phyloP scores from a whole-genome alignment of 2,329 filamentous ascomycete genomes.

The Exophiala sp. region DNA sequence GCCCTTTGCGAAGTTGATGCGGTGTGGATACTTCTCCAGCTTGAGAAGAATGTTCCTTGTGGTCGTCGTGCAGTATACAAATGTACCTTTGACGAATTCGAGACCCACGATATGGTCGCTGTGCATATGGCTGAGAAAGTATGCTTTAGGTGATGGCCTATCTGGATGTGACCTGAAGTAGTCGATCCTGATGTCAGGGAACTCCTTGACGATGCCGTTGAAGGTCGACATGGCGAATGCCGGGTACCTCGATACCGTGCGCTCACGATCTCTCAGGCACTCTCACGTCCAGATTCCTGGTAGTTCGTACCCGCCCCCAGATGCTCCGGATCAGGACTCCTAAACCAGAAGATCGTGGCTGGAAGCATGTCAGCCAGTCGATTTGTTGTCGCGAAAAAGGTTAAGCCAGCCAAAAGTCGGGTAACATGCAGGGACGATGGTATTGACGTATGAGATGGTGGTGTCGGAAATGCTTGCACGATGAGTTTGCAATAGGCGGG shows the following conservation, averaged over 20 bases:
- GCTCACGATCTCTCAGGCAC: neutral
- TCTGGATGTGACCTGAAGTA: constrained; percentile 65
- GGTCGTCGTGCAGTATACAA: constrained; percentile 85
- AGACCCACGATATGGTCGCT: constrained; percentile 83
- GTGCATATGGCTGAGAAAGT: constrained; percentile 89
- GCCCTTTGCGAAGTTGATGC: constrained; percentile 75
- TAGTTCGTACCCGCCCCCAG: neutral
- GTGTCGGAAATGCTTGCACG: constrained; percentile 12
- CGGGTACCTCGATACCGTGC: neutral
- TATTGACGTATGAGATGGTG: neutral
- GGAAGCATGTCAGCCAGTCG: constrained; percentile 6
- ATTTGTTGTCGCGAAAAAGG: constrained; percentile 2
- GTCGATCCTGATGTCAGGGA: constrained; percentile 78
- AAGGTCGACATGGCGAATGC: constrained; percentile 67
- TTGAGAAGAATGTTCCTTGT: constrained; percentile 76
- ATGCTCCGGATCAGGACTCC: neutral
- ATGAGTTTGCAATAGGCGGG: constrained; percentile 11
- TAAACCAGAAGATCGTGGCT: neutral
- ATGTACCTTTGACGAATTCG: constrained; percentile 71
- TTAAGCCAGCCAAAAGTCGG: constrained; percentile 4
- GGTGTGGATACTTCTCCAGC: constrained; percentile 73
- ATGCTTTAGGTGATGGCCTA: constrained; percentile 65
- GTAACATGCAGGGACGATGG: constrained; percentile 10
- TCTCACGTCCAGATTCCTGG: neutral
- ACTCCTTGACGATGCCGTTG: constrained; percentile 68